These are phyloP conservation scores for Cyclospora cayetanensis DNA, from an alignment of 169 alveolate genomes.

Conservation along the genomic window DNA sequence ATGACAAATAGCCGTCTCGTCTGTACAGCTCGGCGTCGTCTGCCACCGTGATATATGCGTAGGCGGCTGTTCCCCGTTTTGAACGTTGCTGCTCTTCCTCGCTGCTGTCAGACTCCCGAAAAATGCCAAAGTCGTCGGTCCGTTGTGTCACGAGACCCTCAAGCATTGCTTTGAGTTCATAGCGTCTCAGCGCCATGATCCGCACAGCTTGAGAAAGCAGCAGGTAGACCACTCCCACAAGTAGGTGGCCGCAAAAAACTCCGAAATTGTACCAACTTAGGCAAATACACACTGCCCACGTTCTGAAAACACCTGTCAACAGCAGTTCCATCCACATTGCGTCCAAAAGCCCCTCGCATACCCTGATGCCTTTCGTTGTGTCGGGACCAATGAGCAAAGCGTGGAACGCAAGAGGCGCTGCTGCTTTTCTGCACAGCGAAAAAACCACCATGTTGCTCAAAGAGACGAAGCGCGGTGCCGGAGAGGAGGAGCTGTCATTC, in stretches of 20 bases:
- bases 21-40: neutral
- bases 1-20: constrained; percentile 56
- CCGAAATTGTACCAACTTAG: constrained; percentile 74
- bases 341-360: constrained; percentile 65
- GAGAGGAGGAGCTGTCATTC: too few species aligned
- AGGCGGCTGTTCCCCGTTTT: neutral
- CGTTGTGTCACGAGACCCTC: constrained; percentile 46
- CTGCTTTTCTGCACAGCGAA: constrained; percentile 68
- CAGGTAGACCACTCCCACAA: constrained; percentile 63
- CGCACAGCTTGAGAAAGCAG: constrained; percentile 70
- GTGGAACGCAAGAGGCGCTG: constrained; percentile 74
- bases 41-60: constrained; percentile 27
- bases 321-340: constrained; percentile 63
- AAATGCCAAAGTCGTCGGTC: neutral
- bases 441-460: constrained; percentile 29
- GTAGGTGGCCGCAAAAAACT: constrained; percentile 66
- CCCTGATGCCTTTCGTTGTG: constrained; percentile 69
- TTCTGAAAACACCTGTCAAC: neutral
- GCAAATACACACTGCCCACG: constrained; percentile 65
- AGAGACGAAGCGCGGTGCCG: too few species aligned
- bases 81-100: neutral
- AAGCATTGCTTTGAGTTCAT: constrained; percentile 71
- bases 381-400: constrained; percentile 76
- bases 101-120: neutral
- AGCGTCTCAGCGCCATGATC: constrained; percentile 72